phyloP scores from a whole-genome alignment of 345 rosid genomes.

The Eucalyptus paniculata region DNA sequence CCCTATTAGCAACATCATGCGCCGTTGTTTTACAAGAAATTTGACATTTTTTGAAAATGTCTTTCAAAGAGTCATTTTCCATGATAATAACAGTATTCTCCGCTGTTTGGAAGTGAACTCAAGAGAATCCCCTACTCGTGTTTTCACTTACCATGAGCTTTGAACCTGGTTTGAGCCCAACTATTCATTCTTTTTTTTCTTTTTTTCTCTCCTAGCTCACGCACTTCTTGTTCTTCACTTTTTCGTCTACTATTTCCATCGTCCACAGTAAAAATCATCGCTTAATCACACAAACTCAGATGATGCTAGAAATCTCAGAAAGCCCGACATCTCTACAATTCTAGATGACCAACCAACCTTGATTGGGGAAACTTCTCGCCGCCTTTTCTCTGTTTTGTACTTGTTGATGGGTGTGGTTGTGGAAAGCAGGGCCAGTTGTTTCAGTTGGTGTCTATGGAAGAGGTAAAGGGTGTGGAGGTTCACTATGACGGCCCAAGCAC shows the following conservation, averaged over 20 bases:
- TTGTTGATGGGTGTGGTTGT: neutral
- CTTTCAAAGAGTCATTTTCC: neutral
- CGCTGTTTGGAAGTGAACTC: neutral
- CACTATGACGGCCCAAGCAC: accelerated
- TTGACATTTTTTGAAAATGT: neutral
- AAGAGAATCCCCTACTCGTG: neutral
- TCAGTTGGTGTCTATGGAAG: neutral
- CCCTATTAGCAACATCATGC: too few species aligned
- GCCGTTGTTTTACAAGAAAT: neutral
- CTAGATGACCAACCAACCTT: neutral
- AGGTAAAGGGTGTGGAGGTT: neutral
- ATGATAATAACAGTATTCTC: neutral
- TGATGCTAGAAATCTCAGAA: neutral
- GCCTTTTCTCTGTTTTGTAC: neutral
- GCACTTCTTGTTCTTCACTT: neutral
- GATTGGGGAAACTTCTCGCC: neutral
- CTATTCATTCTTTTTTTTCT: accelerated
- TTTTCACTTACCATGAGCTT: neutral
- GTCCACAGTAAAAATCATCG: neutral
- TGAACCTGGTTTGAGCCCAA: neutral
- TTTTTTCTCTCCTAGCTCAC: neutral
- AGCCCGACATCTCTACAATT: neutral
- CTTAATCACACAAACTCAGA: neutral
- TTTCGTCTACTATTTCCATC: neutral
- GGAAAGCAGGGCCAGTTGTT: neutral